These are phyloP conservation scores for Suillus plorans DNA, from an alignment of 768 basidiomycete species.

Conservation along the genomic window DNA sequence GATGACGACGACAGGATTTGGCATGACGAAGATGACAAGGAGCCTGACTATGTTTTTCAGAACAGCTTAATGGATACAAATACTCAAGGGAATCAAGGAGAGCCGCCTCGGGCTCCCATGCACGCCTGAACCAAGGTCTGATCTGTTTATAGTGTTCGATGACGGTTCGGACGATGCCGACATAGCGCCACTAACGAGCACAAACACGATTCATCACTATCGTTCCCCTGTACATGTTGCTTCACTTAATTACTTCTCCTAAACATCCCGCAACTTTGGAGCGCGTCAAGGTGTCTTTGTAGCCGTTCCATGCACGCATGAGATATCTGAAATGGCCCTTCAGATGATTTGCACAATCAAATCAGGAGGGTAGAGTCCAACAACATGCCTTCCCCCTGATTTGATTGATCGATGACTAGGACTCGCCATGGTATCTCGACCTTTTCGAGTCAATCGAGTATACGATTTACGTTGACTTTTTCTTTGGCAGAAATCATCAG, in stretches of 20 bases:
- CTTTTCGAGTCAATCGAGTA: not conserved
- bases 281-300: not conserved
- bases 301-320: not conserved
- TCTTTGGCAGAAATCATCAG: not conserved
- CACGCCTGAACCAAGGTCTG: not conserved
- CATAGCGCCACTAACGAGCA: not conserved
- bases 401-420: not conserved
- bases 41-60: not conserved
- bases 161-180: not conserved
- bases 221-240: not conserved
- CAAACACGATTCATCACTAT: not conserved
- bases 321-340: not conserved
- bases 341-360: not conserved
- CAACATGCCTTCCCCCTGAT: not conserved
- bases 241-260: not conserved
- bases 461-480: not conserved
- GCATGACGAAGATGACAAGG: constrained; percentile 14
- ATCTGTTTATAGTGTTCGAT: not conserved
- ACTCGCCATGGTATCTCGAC: too few relatives aligned
- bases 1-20: constrained; percentile 65
- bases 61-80: too few relatives aligned
- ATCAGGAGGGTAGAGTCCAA: too few relatives aligned
- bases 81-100: not conserved
- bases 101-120: not conserved
- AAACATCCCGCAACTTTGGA: not conserved